These are phyloP conservation scores for Parasitella parasitica DNA, from an alignment of 371 early-diverging fungal genomes.

Conservation along the genomic window DNA sequence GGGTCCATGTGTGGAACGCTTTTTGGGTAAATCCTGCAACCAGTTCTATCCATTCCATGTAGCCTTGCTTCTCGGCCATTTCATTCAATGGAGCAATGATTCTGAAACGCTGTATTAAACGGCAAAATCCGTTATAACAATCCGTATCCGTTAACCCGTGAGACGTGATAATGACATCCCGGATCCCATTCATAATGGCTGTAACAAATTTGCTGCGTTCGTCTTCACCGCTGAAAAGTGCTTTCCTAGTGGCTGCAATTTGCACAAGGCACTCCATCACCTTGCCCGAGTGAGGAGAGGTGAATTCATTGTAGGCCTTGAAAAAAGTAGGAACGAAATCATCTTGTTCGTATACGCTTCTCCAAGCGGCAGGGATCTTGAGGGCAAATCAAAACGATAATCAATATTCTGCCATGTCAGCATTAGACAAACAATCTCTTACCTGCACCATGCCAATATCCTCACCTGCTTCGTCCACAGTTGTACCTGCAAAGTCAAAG, in stretches of 20 bases:
- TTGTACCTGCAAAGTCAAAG: slow-evolving; percentile 87
- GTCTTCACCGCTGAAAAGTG: slow-evolving; percentile 69
- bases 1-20: slow-evolving; percentile 68
- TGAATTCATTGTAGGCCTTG: slow-evolving; percentile 60
- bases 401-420: no score
- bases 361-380: slow-evolving; percentile 76
- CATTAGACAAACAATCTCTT: slow-evolving; percentile 3
- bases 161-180: slow-evolving; percentile 54
- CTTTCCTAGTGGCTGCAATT: slow-evolving; percentile 76
- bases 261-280: slow-evolving; percentile 80
- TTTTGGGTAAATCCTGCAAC: slow-evolving; percentile 71
- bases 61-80: slow-evolving; percentile 62
- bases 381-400: no score
- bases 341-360: slow-evolving; percentile 57
- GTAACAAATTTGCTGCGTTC: slow-evolving; percentile 63
- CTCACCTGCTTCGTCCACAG: slow-evolving; percentile 79
- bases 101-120: slow-evolving; percentile 77
- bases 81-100: slow-evolving; percentile 72
- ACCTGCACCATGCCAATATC: slow-evolving; percentile 76
- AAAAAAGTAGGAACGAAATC: slow-evolving; percentile 64
- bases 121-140: slow-evolving; percentile 81
- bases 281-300: slow-evolving; percentile 41
- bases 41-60: slow-evolving; percentile 65
- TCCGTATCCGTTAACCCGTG: slow-evolving; percentile 61
- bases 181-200: slow-evolving; percentile 65